A percentile compares a stretch with the other conserved stretches of the same genome.
phyloP scores from a whole-genome alignment of 768 basidiomycete species.

The Amanita brunnescens region DNA sequence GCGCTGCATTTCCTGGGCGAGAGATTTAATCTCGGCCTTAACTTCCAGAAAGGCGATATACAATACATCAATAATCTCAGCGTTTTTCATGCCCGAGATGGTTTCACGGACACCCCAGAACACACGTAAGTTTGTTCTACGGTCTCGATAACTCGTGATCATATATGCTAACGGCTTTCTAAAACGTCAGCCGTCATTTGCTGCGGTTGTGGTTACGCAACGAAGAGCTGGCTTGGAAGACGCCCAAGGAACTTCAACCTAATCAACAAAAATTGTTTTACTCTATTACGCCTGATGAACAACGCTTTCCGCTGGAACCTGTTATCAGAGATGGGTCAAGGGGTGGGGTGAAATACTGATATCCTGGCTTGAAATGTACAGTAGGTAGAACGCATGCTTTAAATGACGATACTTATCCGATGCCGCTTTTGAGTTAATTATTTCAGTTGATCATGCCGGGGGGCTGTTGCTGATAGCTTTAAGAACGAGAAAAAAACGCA shows the following conservation, averaged over 20 bases:
- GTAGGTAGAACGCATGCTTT: no score
- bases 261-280: slow-evolving; percentile 30
- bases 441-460: no score
- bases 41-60: slow-evolving; percentile 41
- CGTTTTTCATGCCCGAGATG: slow-evolving; percentile 35
- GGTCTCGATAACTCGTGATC: slow-evolving; percentile 1
- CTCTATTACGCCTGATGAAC: slow-evolving; percentile 30
- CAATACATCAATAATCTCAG: slow-evolving; percentile 41
- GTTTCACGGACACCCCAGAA: slow-evolving; percentile 31
- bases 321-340: slow-evolving; percentile 28
- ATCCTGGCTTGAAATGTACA: no score
- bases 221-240: slow-evolving; percentile 37
- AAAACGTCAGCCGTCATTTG: slow-evolving; percentile 28
- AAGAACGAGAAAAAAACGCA: no score
- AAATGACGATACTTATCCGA: no score
- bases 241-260: slow-evolving; percentile 28
- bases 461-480: no score
- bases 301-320: slow-evolving; percentile 35
- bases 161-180: not conserved
- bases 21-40: slow-evolving; percentile 32
- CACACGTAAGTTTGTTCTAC: slow-evolving; percentile 25
- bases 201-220: slow-evolving; percentile 39
- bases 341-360: slow-evolving; percentile 22
- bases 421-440: no score
- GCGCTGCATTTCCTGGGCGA: slow-evolving; percentile 36